phyloP scores from a whole-genome alignment of 768 basidiomycete species.

The Trametes meyenii region DNA sequence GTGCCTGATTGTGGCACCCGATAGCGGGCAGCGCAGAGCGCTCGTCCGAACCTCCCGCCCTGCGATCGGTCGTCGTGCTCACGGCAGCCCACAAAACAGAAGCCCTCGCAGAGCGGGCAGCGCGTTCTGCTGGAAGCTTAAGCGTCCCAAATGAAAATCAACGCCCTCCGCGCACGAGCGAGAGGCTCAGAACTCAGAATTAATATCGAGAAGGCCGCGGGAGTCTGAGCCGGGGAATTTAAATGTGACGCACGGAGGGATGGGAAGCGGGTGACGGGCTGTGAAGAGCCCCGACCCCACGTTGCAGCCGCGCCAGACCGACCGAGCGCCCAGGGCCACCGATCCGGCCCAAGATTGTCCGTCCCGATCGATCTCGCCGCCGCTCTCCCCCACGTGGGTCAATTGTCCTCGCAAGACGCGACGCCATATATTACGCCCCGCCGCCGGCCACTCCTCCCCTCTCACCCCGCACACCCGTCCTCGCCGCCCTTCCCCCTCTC shows the following conservation, averaged over 20 bases:
- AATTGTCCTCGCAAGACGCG: constrained; percentile 1
- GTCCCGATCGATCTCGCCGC: background rate
- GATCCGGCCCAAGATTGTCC: constrained; percentile 3
- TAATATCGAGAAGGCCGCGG: background rate
- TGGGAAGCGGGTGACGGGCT: constrained; percentile 15
- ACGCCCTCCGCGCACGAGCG: background rate
- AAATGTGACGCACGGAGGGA: constrained; percentile 8
- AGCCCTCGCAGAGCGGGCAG: too few species aligned
- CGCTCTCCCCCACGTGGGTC: constrained; percentile 6
- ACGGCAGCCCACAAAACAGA: background rate
- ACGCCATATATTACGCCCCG: constrained; percentile 12
- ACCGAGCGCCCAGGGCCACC: constrained; percentile 5
- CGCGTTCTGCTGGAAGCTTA: constrained; percentile 5
- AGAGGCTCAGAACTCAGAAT: background rate
- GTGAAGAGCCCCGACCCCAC: constrained; percentile 6
- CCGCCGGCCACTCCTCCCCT: background rate
- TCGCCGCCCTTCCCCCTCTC: constrained; percentile 8
- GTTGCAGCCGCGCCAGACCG: background rate
- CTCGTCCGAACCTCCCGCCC: background rate
- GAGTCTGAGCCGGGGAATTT: constrained; percentile 1
- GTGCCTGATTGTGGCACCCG: constrained; percentile 17
- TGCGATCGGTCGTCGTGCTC: background rate
- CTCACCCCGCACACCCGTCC: constrained; percentile 12
- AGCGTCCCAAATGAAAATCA: background rate
- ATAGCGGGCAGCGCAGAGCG: constrained; percentile 9